Conservation (phyloP, 345 rosid genomes). For the Hibiscus syriacus region DNA sequence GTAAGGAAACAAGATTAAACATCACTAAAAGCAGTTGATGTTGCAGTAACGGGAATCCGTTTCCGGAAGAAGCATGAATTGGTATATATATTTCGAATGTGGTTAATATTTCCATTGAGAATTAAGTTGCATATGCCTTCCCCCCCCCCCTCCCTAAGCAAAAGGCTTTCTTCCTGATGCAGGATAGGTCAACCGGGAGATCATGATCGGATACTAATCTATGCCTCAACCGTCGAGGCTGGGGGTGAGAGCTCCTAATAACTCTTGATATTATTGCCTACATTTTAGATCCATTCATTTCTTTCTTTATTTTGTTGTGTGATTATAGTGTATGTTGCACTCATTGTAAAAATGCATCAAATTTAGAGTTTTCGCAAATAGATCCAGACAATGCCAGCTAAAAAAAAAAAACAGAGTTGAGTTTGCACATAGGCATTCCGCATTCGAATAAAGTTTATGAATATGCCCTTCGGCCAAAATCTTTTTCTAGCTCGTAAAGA, state of each 20-base stretch:
- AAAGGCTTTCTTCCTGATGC: not conserved
- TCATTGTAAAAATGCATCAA: constrained; percentile 3
- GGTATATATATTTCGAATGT: not conserved
- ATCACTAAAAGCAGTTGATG: not conserved
- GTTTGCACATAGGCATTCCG: not conserved
- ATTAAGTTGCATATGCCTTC: not conserved
- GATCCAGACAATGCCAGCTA: not conserved
- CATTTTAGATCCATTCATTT: no score
- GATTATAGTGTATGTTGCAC: constrained; percentile 13
- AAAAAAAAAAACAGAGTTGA: not conserved
- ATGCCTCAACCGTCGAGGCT: not conserved
- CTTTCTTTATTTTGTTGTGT: no score
- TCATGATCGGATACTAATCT: not conserved
- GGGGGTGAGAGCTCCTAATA: no score
- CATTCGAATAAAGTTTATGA: not conserved
- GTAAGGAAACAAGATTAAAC: not conserved
- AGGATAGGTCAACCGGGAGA: not conserved
- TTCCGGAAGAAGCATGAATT: not conserved
- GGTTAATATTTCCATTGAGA: not conserved
- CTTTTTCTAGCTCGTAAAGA: not conserved
- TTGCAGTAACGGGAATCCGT: not conserved
- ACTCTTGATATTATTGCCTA: no score
- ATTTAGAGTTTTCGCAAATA: not conserved
- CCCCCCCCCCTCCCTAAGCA: no score
- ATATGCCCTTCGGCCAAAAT: not conserved